These are phyloP conservation scores for Amphibolis antarctica DNA, from an alignment of 106 monocot genomes.

Conservation along the genomic window DNA sequence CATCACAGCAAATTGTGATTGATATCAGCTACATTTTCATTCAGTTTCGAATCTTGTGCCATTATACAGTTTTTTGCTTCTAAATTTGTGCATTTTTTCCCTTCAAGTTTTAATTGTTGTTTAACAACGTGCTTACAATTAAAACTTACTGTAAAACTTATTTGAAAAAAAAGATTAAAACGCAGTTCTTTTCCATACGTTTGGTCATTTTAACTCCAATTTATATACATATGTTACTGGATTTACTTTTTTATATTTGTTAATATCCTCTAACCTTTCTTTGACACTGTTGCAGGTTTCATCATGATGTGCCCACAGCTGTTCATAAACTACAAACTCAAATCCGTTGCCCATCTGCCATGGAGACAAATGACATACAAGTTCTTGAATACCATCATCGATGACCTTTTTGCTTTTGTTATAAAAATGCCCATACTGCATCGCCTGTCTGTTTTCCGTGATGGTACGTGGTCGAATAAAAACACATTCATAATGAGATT, in stretches of 20 bases:
- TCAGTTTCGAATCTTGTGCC: background rate
- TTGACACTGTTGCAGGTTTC: constrained; percentile 50
- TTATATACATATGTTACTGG: too few species aligned
- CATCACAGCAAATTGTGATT: too few species aligned
- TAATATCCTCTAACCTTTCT: background rate
- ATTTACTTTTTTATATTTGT: background rate
- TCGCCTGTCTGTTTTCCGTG: constrained; percentile 90
- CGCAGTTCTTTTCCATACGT: too few species aligned
- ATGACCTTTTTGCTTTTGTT: constrained; percentile 93
- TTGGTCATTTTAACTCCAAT: too few species aligned
- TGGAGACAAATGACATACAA: constrained; percentile 99
- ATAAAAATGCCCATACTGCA: constrained; percentile 98
- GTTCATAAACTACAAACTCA: constrained; percentile 92
- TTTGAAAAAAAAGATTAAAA: too few species aligned
- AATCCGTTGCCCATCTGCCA: constrained; percentile 94
- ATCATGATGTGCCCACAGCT: constrained; percentile 99
- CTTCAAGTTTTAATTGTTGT: too few species aligned
- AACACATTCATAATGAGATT: background rate
- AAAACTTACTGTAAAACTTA: too few species aligned
- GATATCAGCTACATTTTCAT: background rate
- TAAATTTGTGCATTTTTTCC: too few species aligned
- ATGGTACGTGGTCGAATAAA: constrained; percentile 35
- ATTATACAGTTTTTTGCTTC: too few species aligned
- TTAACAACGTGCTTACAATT: too few species aligned
- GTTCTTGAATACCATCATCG: constrained; percentile 93